Conservation (phyloP, 2,329 filamentous ascomycete species). For the Fusarium luffae region DNA sequence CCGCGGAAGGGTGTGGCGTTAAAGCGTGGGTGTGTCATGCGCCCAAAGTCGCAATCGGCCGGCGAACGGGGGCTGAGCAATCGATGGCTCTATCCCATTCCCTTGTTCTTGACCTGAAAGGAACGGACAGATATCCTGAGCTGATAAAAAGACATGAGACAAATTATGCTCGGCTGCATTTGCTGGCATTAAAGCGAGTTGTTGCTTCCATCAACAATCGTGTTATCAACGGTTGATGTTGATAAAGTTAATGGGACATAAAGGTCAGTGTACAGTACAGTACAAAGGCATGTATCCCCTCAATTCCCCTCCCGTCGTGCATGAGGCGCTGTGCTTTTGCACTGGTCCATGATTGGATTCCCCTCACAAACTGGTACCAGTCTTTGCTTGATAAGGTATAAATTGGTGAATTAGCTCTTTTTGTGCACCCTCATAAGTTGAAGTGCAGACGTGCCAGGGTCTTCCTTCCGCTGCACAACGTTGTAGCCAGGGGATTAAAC, state of each 20-base stretch:
- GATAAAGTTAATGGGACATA: slow-evolving; percentile 10
- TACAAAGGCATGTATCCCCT: slow-evolving; percentile 22
- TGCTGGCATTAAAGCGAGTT: not conserved
- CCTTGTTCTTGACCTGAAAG: slow-evolving; percentile 19
- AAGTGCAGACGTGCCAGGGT: slow-evolving; percentile 37
- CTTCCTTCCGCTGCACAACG: slow-evolving; percentile 34
- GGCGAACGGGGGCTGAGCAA: slow-evolving; percentile 41
- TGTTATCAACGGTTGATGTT: not conserved
- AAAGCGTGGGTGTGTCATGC: slow-evolving; percentile 25
- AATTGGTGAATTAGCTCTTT: slow-evolving; percentile 22
- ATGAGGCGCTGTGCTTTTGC: slow-evolving; percentile 34
- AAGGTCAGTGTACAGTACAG: slow-evolving; percentile 3
- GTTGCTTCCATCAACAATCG: not conserved
- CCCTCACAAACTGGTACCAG: slow-evolving; percentile 28
- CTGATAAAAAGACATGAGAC: slow-evolving; percentile 4
- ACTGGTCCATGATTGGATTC: slow-evolving; percentile 31
- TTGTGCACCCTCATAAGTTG: slow-evolving; percentile 36
- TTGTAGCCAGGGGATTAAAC: slow-evolving; percentile 30
- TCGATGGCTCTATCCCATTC: slow-evolving; percentile 19
- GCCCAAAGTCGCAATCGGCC: slow-evolving; percentile 39
- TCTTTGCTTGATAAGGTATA: slow-evolving; percentile 38
- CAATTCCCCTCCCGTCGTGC: slow-evolving; percentile 36
- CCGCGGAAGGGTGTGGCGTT: slow-evolving; percentile 19
- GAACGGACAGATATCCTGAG: slow-evolving; percentile 17
- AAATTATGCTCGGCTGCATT: slow-evolving; percentile 8